Base-by-base conservation (phyloP, 2,329 filamentous ascomycete species). In the Cryphonectria radicalis region DNA sequence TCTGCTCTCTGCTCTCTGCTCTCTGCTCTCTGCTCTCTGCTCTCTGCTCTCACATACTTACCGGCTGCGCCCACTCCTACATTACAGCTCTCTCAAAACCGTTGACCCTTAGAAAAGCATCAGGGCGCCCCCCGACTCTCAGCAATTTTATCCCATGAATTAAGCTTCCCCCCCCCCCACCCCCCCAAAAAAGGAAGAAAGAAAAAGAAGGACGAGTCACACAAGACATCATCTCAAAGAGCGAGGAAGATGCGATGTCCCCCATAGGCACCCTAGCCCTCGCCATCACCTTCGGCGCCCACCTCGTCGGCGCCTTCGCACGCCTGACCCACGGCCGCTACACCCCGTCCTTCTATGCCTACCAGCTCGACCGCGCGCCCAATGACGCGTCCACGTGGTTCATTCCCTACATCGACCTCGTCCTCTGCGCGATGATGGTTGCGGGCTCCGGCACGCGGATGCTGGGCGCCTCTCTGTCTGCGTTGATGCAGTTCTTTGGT, bases 291-390 rank as follows among this genome's bases (percentile, higher is more conserved):
- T 63, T 72, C 6, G 43, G 55, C 67, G 62, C 73, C 68, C 67
- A 70, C 60, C 74, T 73, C 64, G 37, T 74, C 55, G 74, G 74
- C 53, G 74, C 65, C 67, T 74, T 75, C 69, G 73, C 74, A 65
- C 74, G 75, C 65, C 65, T 76, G 63, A 76, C 76, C 46, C 72
- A 76, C 37, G 74, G 75, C 64, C 74, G 62, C n/a, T 74, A 73
- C 68, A 76, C 74, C 7, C 76, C 74, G 4, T n/a, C 55, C 63
- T 75, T 76, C 64, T 74, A 76, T 72, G 68, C 57, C 43, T 77
- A 76, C 70, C 75, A 76, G 72, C 66, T 76, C 50, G 72, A 76
- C 14, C 74, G 75, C 65, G 76, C 75, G 1, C 75, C 76, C 8
- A 72, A 74, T 62, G 64, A 74, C 35, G 73, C 63, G 13, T 74